Evolutionary conservation across 345 rosid species (phyloP).

Genomic region (Hevea brasiliensis): DNA sequence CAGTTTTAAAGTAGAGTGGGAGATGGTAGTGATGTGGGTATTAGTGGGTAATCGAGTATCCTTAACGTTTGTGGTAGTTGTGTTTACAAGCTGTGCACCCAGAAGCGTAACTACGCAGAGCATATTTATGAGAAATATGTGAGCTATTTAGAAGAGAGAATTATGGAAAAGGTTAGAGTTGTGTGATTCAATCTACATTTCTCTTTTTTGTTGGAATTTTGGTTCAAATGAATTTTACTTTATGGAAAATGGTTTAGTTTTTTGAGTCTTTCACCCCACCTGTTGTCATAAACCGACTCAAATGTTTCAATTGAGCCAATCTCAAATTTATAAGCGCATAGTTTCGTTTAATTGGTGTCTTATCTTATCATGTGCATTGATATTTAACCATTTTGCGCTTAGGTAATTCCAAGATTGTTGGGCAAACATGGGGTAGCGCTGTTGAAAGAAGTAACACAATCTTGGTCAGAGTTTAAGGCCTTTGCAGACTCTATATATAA

Average conservation of each 20-base stretch:
- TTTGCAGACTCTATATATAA: slow-evolving; percentile 1
- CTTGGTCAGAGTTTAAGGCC: slow-evolving; percentile 3
- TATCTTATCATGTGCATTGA: not conserved
- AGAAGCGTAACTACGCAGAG: not conserved
- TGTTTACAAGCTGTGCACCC: not conserved
- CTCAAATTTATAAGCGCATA: not conserved
- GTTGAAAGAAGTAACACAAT: not conserved
- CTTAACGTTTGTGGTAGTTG: slow-evolving; percentile 1
- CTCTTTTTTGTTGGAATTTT: no score
- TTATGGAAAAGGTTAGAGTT: slow-evolving; percentile 9
- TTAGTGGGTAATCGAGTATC: not conserved
- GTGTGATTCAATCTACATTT: no score
- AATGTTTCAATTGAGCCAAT: not conserved
- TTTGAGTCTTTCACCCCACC: no score
- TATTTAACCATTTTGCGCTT: no score
- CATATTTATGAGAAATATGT: slow-evolving; percentile 1
- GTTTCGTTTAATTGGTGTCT: not conserved
- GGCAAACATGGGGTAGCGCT: slow-evolving; percentile 5
- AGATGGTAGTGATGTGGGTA: not conserved
- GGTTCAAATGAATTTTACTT: not conserved
- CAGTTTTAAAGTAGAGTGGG: not conserved
- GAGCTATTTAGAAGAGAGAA: not conserved
- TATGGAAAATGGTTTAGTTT: no score
- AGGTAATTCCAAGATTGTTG: slow-evolving; percentile 12
- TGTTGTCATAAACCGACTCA: no score